Base-by-base conservation (phyloP, 2,329 filamentous ascomycete species). In the Fusarium solani-melongenae region DNA sequence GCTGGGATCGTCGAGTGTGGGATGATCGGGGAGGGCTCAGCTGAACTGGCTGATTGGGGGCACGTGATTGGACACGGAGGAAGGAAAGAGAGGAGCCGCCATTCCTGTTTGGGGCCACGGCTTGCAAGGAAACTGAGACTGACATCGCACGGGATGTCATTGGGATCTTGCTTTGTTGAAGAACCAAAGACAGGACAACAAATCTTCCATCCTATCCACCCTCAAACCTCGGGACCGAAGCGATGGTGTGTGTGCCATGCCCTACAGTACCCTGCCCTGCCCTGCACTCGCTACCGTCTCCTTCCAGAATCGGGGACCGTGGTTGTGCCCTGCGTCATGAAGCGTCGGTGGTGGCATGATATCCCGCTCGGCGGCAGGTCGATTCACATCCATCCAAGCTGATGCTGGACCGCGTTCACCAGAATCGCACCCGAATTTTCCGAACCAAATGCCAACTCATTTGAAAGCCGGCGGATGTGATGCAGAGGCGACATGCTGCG, bases 71-170 rank as follows among this genome's bases (percentile, higher is more conserved):
- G 75, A 11, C n/a, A 4, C 9, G 10, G 8, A 15, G 8, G 11
- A 44, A 56, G 39, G 31, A 65, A 56, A 65, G 57, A 64, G 39
- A 73, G 71, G 65, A 34, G 15, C 8, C 57, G 34, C 75, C 59
- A 73, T 77, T 36, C 75, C 66, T 22, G 33, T 51, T 76, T 62
- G 34, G 62, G 69, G 12, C 20, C n/a, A 29, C 59, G 66, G 65
- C 63, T 73, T 72, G 66, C 29, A 69, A 75, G 74, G 73, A 59
- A 67, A 63, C 67, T 66, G 70, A 74, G 53, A 69, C 71, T 71
- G 59, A 53, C 59, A 62, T 64, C 29, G 34, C 64, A 51, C 41
- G 55, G 51, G 27, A 27, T 73, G 70, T 57, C 62, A 58, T 51
- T 73, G 60, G 49, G 63, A 71, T 74, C 64, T 71, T 66, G 62